Evolutionary conservation across 2,329 filamentous ascomycete species (phyloP).

Genomic region (Neocatenulostroma microsporum): DNA sequence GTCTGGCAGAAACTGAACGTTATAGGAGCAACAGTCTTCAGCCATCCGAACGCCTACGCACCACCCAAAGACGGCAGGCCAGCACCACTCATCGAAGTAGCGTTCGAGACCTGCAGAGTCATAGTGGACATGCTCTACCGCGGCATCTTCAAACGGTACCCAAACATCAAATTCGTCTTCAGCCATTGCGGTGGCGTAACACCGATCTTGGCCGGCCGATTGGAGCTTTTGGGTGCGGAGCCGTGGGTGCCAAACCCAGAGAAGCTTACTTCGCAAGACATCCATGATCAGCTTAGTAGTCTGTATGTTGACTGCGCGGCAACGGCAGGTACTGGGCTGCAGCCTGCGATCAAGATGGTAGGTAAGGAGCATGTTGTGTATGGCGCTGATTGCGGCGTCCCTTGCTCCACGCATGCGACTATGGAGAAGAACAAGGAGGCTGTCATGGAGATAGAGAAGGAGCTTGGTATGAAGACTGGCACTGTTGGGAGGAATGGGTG

Average conservation of each 20-base stretch:
- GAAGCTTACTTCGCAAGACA: slow-evolving; percentile 2
- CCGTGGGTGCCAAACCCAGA: slow-evolving; percentile 4
- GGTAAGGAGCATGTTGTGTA: slow-evolving; percentile 2
- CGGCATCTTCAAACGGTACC: slow-evolving; percentile 1
- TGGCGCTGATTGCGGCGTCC: slow-evolving; percentile 5
- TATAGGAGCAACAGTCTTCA: slow-evolving; percentile 1
- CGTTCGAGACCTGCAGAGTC: not conserved
- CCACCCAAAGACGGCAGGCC: slow-evolving; percentile 1
- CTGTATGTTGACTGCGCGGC: slow-evolving; percentile 4
- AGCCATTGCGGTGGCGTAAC: slow-evolving; percentile 3
- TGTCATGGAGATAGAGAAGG: slow-evolving; percentile 3
- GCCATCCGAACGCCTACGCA: slow-evolving; percentile 4
- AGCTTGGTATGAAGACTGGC: slow-evolving; percentile 1
- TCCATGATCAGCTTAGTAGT: slow-evolving; percentile 1
- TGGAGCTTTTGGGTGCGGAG: slow-evolving; percentile 1
- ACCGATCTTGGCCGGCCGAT: not conserved
- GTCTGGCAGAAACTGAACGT: slow-evolving; percentile 1
- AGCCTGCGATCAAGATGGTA: slow-evolving; percentile 5
- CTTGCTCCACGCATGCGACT: slow-evolving; percentile 4
- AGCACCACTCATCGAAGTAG: slow-evolving; percentile 2
- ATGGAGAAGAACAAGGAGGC: slow-evolving; percentile 3
- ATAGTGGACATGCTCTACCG: slow-evolving; percentile 1
- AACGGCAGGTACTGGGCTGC: slow-evolving; percentile 3
- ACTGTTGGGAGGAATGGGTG: slow-evolving; percentile 3
- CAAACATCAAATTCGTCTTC: slow-evolving; percentile 6